Base-by-base conservation (phyloP, 805 yeast genomes). In the Yamadazyma ubonensis region DNA sequence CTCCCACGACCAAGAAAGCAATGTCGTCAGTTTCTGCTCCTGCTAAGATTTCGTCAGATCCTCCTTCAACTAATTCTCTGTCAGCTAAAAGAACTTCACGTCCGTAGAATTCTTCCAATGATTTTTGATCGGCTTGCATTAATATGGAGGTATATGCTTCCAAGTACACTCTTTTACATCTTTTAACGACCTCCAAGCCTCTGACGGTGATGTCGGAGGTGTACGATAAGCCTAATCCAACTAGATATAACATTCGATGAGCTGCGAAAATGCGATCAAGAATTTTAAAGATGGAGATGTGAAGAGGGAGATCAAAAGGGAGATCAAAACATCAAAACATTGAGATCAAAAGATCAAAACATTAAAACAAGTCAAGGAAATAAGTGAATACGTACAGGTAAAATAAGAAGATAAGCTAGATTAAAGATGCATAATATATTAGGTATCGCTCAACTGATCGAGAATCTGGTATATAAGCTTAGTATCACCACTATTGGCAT, bases 1-100 rank as follows among this genome's bases (percentile, higher is more conserved):
- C 99, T 25, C 99, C 99, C 19, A 91, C 99, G 15, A 93, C 99
- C 48, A 93, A 71, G 52, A 91, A 89, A 0, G 97, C 98, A 58
- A 91, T 75, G 58, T 93, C 96, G 40, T 84, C 91, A 16, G 64
- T 71, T 22, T 84, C 78, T 1, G 95, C 96, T 44, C 78, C 81
- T 15, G 70, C 83, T 47, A 91, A 70, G 44, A 91, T 93, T 28
- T 76, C 73, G 54, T 90, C 98, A 19, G 93, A 81, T 6, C 91
- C 95, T 40, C 83, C 72, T 58, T 91, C 99, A 16, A 91, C 99
- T 51, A 91, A 70, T 57, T 93, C 98, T 64, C 99, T 76, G 56
- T 93, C 98, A 9, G 99, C 99, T 35, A 91, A 64, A 26, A 84
- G 81, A 12, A 91, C 83, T 53, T 81, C 83, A 48, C 86, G 76